These are phyloP conservation scores for Oxyria digyna DNA, from an alignment of 148 eudicot species.

Conservation along the genomic window DNA sequence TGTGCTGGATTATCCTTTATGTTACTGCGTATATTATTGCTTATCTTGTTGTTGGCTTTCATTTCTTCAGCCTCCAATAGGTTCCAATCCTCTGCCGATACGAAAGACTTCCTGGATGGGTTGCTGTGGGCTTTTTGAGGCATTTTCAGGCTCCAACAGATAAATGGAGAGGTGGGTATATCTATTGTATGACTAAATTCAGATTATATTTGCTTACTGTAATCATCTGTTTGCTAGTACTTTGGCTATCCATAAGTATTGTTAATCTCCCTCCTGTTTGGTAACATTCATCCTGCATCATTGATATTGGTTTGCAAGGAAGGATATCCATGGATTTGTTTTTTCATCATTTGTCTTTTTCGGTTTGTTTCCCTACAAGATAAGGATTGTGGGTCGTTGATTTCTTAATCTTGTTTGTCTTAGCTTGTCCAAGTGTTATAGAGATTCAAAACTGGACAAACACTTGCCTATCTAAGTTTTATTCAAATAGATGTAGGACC, in stretches of 20 bases:
- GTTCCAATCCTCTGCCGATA: constrained; percentile 3
- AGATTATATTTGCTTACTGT: background rate
- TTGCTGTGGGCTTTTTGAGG: constrained; percentile 13
- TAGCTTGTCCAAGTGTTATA: constrained; percentile 4
- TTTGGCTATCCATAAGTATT: background rate
- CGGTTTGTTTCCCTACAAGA: background rate
- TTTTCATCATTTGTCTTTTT: background rate
- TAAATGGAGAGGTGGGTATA: background rate
- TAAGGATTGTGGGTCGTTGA: background rate
- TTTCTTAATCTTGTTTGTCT: background rate
- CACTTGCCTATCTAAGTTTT: background rate
- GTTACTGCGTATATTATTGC: background rate
- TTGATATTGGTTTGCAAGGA: background rate
- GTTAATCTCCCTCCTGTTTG: background rate
- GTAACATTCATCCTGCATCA: background rate
- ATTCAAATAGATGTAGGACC: background rate
- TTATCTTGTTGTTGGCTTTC: constrained; percentile 1
- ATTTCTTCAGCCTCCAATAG: constrained; percentile 3
- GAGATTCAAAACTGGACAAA: background rate
- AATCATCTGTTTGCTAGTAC: background rate
- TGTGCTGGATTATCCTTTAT: background rate
- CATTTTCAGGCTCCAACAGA: background rate
- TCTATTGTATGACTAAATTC: background rate
- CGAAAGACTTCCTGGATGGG: constrained; percentile 7
- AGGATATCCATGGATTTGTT: background rate